A percentile compares a stretch with the other conserved stretches of the same genome.
Evolutionary conservation across 2,329 filamentous ascomycete species (phyloP).

Genomic region (Thelonectria blattea): DNA sequence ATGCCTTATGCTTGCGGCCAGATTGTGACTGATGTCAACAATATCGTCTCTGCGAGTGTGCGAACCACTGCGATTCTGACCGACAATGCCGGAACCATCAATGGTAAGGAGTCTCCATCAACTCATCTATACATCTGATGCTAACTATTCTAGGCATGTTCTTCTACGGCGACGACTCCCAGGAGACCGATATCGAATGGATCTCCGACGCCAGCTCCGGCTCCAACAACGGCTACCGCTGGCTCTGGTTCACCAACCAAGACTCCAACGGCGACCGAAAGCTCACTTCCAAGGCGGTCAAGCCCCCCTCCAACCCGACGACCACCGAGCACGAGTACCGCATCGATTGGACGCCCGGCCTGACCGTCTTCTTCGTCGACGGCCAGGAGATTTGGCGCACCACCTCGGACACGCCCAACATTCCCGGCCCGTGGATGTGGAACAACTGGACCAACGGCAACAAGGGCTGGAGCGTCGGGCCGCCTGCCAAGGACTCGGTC

Average conservation of each 20-base stretch:
- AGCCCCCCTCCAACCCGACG: constrained; percentile 33
- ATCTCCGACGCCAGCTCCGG: constrained; percentile 38
- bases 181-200: constrained; percentile 44
- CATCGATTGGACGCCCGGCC: constrained; percentile 39
- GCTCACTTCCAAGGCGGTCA: constrained; percentile 20
- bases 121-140: not conserved
- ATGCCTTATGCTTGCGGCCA: constrained; percentile 36
- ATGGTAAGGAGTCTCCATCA: constrained; percentile 27
- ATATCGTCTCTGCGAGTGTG: constrained; percentile 41
- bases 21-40: constrained; percentile 32
- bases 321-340: constrained; percentile 41
- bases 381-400: constrained; percentile 37
- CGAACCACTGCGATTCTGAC: constrained; percentile 39
- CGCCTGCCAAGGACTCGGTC: constrained; percentile 35
- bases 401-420: constrained; percentile 35
- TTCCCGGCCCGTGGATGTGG: constrained; percentile 38
- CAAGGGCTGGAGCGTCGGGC: constrained; percentile 39
- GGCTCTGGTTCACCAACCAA: constrained; percentile 42
- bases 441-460: constrained; percentile 44
- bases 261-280: constrained; percentile 32
- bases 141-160: constrained; percentile 34
- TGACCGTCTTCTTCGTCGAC: constrained; percentile 38
- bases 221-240: constrained; percentile 37
- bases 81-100: constrained; percentile 40
- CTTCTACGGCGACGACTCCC: constrained; percentile 37